Evolutionary conservation across 2,329 filamentous ascomycete genomes (phyloP).

Genomic region (Nothophaeocryptopus gaeumannii): DNA sequence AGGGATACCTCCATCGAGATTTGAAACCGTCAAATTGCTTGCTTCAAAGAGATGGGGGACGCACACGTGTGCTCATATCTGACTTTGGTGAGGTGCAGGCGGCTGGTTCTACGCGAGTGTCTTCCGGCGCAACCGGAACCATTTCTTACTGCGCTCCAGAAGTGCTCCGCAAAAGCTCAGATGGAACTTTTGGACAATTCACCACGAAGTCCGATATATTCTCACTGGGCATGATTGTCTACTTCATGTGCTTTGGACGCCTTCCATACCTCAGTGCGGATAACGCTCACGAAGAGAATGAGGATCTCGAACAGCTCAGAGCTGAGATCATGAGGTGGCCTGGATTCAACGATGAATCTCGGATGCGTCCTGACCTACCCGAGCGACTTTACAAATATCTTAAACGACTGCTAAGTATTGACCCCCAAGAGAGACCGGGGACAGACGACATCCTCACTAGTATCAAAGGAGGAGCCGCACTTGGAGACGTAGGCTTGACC

Average conservation of each 20-base stretch:
- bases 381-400: constrained; percentile 81
- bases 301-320: constrained; percentile 81
- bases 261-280: constrained; percentile 85
- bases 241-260: constrained; percentile 93
- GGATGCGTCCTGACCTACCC: constrained; percentile 76
- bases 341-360: constrained; percentile 63
- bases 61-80: constrained; percentile 80
- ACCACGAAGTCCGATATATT: constrained; percentile 98
- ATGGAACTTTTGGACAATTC: constrained; percentile 82
- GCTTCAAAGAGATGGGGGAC: constrained; percentile 66
- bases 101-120: constrained; percentile 76
- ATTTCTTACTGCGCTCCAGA: constrained; percentile 95
- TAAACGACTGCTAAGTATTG: constrained; percentile 73
- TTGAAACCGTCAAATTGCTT: constrained; percentile 95
- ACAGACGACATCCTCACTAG: constrained; percentile 80
- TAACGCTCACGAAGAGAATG: constrained; percentile 81
- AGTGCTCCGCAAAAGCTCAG: constrained; percentile 65
- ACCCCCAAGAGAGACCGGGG: constrained; percentile 73
- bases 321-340: constrained; percentile 84
- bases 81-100: constrained; percentile 97
- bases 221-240: constrained; percentile 94
- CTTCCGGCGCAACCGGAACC: constrained; percentile 89
- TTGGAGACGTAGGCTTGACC: constrained; percentile 29
- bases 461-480: constrained; percentile 61
- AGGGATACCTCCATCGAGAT: constrained; percentile 94